Base-by-base conservation (phyloP, 345 rosid species). In the Populus tremula region DNA sequence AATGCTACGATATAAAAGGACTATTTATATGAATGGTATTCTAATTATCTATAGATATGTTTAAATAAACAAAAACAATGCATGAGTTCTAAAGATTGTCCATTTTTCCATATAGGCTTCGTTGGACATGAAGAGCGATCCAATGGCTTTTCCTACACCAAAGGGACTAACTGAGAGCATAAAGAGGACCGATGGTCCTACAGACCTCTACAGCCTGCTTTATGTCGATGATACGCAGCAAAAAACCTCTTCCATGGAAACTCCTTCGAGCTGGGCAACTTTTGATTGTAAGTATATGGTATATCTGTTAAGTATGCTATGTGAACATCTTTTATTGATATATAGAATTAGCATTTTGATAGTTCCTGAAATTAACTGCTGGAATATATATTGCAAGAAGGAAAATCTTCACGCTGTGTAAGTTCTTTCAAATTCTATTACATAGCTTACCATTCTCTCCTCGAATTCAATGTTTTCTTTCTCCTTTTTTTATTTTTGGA, bases 201-300 rank as follows among this genome's bases (percentile, higher is more conserved):
- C 29, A 3, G 80, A 82, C 61, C 74, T 70, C 38, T 84, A 31
- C 71, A 66, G 43, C 74, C 53, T 84, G 74, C 77, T 81, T 53
- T 38, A 79, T 31, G 41, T 62, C 20, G 71, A 18, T 17, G 75
- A 81, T 4, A n/a, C 50, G 16, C 53, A 67, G 8, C 66, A 75
- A n/a, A 77, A 74, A 20, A 18, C 47, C 16, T 4, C 74, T 35
- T 8, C 74, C 39, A 9, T 63, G 7, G 69, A 62, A 20, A 36
- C 76, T 76, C 91, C 94, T 36, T 56, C 90, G 7, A 76, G 79
- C 79, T 90, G 97, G 97, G 89, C 89, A 35, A 90, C 90, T 75
- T 92, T 92, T 50, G 91, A 92, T 31, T 92, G 92, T 89, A 82
- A 84, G 89, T 69, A 5, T 21, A 21, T 6, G 17, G 4, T 66